A percentile compares a stretch with the other conserved stretches of the same genome.
Evolutionary conservation across 2,329 filamentous ascomycete species (phyloP).

Genomic region (Furcasterigmium sp.): DNA sequence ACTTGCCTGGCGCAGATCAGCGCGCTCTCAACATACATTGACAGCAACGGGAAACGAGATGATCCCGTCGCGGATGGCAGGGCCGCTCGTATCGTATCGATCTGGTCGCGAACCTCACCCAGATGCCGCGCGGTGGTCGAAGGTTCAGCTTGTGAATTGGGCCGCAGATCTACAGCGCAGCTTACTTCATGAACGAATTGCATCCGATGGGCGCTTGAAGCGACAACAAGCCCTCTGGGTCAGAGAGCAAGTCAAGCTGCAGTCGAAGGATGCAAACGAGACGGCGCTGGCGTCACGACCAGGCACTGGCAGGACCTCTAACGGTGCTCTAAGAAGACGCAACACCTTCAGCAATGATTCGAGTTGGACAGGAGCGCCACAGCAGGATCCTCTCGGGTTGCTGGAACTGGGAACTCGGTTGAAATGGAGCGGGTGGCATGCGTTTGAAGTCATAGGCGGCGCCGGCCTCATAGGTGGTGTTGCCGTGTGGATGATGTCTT

Average conservation of each 20-base stretch:
- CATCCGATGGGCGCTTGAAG: conserved; percentile 58
- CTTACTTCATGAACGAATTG: conserved; percentile 65
- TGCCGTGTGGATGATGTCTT: conserved; percentile 53
- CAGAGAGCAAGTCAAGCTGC: conserved; percentile 59
- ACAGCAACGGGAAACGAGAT: no score
- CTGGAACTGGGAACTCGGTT: conserved; percentile 64
- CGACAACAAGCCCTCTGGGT: conserved; percentile 66
- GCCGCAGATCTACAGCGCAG: conserved; percentile 74
- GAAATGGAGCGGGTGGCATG: conserved; percentile 57
- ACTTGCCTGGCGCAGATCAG: conserved; percentile 57
- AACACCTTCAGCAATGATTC: no score
- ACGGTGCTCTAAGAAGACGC: no score
- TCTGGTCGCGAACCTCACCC: conserved; percentile 10
- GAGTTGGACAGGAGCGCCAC: neutral
- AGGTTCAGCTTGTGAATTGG: conserved; percentile 73
- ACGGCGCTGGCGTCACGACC: conserved; percentile 31
- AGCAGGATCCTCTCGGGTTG: conserved; percentile 75
- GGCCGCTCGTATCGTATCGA: no score
- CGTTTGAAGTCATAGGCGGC: conserved; percentile 69
- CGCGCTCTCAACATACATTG: no score
- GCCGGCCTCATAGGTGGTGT: conserved; percentile 70
- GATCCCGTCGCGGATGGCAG: conserved; percentile 3
- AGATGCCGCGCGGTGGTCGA: conserved; percentile 26
- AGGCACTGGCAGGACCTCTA: neutral
- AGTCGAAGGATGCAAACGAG: conserved; percentile 58